Evolutionary conservation across 495 filamentous ascomycete species (phyloP).

Genomic region (Aspergillus bridgeri): DNA sequence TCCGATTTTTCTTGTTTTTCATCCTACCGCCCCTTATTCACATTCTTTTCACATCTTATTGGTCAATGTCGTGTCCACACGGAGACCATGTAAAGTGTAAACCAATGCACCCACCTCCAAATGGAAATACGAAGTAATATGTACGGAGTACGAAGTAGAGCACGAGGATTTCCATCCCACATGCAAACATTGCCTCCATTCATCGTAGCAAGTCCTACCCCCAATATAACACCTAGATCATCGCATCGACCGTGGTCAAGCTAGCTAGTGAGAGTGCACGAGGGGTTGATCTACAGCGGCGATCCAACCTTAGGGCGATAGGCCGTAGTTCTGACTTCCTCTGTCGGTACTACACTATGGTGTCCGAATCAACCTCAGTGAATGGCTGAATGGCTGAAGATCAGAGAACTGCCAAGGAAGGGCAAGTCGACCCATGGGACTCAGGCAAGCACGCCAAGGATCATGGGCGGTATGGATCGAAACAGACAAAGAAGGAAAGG

Average conservation of each 20-base stretch:
- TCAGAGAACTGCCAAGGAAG: slow-evolving; percentile 9
- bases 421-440: background rate
- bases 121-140: no score
- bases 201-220: no score
- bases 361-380: background rate
- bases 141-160: no score
- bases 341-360: background rate
- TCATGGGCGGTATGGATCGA: background rate
- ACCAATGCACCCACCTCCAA: background rate
- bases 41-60: background rate
- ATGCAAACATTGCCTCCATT: no score
- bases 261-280: background rate
- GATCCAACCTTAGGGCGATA: background rate
- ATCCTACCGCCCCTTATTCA: background rate
- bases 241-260: background rate
- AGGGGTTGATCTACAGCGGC: slow-evolving; percentile 5
- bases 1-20: background rate
- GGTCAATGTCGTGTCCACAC: background rate
- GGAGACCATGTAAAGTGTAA: background rate
- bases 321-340: no score
- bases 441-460: no score
- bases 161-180: background rate
- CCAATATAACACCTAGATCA: background rate
- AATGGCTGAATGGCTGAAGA: background rate
- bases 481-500: background rate